Evolutionary conservation across 805 yeast species (phyloP), one percentile per base, ranked within the genome.

Genomic region (Saccharomycopsis selenospora): DNA sequence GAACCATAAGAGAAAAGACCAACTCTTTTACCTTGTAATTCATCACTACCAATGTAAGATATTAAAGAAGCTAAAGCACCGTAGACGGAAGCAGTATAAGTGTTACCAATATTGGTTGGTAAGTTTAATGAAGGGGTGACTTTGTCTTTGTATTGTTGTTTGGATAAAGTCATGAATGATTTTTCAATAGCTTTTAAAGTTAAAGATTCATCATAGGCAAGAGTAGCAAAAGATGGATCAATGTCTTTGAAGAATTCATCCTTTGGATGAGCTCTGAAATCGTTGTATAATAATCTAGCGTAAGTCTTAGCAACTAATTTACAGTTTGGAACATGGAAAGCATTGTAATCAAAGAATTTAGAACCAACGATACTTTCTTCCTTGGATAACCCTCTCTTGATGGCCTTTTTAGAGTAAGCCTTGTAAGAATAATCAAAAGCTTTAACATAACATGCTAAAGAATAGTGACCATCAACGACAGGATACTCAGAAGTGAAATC

Each of bases 281-380:
- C 99, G 65, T 88, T 82, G 77, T 84, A 93, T 58, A 86, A 67
- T 64, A 93, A 70, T 72, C 99, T 83, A 48, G 95, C 99, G 65
- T 79, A 93, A 5, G 95, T 85, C 73, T 93, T 93, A 60, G 81
- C 70, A 52, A 93, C 98, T 61, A 90, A 77, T 73, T 93, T 93
- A 73, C 99, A 91, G 54, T 93, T 93, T 65, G 99, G 99, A 48
- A 89, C 96, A 67, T 93, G 99, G 90, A 93, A 93, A 33, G 89
- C 91, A 61, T 86, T 83, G 76, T 85, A 93, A 69, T 88, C 96
- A 64, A 93, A 93, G 62, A 75, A 74, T 63, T 80, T 72, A 53
- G 80, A 71, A 56, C 89, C 88, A 56, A 80, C 85, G 47, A 77
- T 72, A 56, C 73, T 69, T 58, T 74, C 66, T 17, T 27, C 25